Base-by-base conservation (phyloP, 306 rosid genomes). In the Sechiopsis laciniata region DNA sequence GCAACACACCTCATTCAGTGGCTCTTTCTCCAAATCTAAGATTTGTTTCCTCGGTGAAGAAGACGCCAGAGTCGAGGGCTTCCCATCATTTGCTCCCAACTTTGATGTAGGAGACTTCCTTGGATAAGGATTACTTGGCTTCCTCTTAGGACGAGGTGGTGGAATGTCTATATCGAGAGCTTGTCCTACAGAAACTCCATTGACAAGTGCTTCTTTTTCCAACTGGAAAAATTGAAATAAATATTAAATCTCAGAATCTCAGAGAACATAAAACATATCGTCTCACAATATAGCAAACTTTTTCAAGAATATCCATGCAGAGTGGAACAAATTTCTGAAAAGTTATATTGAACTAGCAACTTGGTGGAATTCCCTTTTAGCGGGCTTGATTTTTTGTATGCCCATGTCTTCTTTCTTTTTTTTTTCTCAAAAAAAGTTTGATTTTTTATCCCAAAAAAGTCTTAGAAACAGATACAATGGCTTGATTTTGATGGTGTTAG, bases 91-190 rank as follows among this genome's bases (percentile, higher is more conserved):
- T 57, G 67, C 80, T 76, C 87, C 92, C 72, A 79, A 76, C 62
- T 81, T 84, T 24, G 87, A 81, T 78, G 85, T 67, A 62, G 85
- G 74, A 75, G 79, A 85, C 80, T 94, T 94, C 79, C 99, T 90
- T 75, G 99, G 99, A 84, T 94, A 94, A 75, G 97, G 99, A 83
- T 87, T 90, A 79, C 75, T 82, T 64, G 96, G 97, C 80, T 94
- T 94, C 84, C 96, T 86, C 84, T 94, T 94, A 76, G 95, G 96
- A 73, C 97, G 95, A 52, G 99, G 99, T 74, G 99, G 99, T 53
- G 99, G 99, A 56, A 94, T 90, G 54, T 90, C 95, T 79, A 94
- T 89, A 76, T 90, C 95, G 46, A 87, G 78, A 72, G 96, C 80
- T 74, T 87, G 85, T 71, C 94, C 92, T 52, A 85, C 62, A 14